Percentiles rank a stretch among this genome's conserved stretches.
These are phyloP conservation scores for Botryotinia narcissicola DNA, from an alignment of 2,329 filamentous ascomycete genomes.

Conservation along the genomic window DNA sequence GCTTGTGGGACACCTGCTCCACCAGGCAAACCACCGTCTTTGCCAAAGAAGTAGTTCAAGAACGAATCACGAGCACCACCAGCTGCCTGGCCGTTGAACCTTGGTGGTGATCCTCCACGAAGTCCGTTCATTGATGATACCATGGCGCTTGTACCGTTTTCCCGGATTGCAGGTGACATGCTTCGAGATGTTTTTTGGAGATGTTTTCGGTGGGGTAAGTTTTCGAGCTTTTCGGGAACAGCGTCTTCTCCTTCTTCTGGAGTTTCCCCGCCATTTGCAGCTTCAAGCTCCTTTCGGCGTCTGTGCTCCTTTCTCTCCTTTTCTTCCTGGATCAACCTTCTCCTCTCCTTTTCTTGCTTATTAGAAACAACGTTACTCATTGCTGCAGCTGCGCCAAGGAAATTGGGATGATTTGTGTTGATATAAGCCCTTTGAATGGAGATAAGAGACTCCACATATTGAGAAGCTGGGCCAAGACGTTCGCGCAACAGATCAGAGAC, in stretches of 20 bases:
- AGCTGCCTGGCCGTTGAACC: slow-evolving; percentile 57
- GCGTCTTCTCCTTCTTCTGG: slow-evolving; percentile 58
- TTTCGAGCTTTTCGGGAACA: slow-evolving; percentile 50
- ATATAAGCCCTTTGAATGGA: slow-evolving; percentile 98
- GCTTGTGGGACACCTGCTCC: slow-evolving; percentile 41
- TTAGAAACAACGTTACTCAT: slow-evolving; percentile 96
- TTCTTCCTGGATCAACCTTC: slow-evolving; percentile 75
- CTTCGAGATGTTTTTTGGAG: slow-evolving; percentile 61
- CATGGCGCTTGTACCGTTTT: slow-evolving; percentile 61
- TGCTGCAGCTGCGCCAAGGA: slow-evolving; percentile 90
- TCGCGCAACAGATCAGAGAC: slow-evolving; percentile 94
- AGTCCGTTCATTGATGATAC: slow-evolving; percentile 65
- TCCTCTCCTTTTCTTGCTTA: slow-evolving; percentile 92
- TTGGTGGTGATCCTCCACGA: slow-evolving; percentile 60
- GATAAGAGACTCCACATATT: slow-evolving; percentile 93
- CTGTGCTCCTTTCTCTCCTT: slow-evolving; percentile 80
- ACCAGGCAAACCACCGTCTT: slow-evolving; percentile 67
- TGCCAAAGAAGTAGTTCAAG: slow-evolving; percentile 98
- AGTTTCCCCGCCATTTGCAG: slow-evolving; percentile 67
- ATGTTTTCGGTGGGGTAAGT: slow-evolving; percentile 57
- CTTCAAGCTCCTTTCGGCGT: slow-evolving; percentile 76
- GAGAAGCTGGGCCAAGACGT: slow-evolving; percentile 81
- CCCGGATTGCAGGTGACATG: slow-evolving; percentile 76
- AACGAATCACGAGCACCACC: slow-evolving; percentile 82
- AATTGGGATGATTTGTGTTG: slow-evolving; percentile 99